These are phyloP conservation scores for Penicillium sp. DNA, from an alignment of 2,329 filamentous ascomycete species.

Conservation along the genomic window DNA sequence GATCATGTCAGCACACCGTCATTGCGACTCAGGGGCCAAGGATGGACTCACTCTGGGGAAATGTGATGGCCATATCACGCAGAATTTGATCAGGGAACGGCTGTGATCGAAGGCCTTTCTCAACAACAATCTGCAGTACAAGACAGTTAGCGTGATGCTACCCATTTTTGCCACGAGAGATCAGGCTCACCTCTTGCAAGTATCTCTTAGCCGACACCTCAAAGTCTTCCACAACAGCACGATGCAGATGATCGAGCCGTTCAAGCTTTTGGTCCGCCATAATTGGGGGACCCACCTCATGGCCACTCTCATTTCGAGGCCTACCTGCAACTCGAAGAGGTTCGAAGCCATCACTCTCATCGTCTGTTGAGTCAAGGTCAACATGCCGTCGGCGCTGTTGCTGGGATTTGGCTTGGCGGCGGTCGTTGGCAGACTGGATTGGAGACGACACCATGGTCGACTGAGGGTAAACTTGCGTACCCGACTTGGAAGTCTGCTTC, in stretches of 20 bases:
- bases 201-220: conserved; percentile 40
- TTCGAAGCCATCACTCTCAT: conserved; percentile 42
- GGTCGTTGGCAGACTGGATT: conserved; percentile 43
- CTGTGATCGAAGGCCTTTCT: conserved; percentile 40
- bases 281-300: conserved; percentile 42
- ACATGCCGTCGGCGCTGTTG: conserved; percentile 16
- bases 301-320: conserved; percentile 19
- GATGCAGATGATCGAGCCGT: conserved; percentile 39
- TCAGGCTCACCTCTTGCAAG: conserved; percentile 33
- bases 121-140: conserved; percentile 35
- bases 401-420: conserved; percentile 26
- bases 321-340: conserved; percentile 34
- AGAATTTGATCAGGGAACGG: conserved; percentile 44
- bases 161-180: not conserved
- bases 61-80: conserved; percentile 45
- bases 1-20: conserved; percentile 4
- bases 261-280: conserved; percentile 39
- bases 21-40: not conserved
- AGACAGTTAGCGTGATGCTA: conserved; percentile 1
- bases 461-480: conserved; percentile 46
- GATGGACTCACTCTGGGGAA: conserved; percentile 35
- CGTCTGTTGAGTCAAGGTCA: conserved; percentile 28
- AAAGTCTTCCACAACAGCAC: conserved; percentile 45
- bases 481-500: conserved; percentile 27
- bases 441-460: conserved; percentile 66